Conservation (phyloP, 306 rosid species). For the Hylodesmum podocarpum region DNA sequence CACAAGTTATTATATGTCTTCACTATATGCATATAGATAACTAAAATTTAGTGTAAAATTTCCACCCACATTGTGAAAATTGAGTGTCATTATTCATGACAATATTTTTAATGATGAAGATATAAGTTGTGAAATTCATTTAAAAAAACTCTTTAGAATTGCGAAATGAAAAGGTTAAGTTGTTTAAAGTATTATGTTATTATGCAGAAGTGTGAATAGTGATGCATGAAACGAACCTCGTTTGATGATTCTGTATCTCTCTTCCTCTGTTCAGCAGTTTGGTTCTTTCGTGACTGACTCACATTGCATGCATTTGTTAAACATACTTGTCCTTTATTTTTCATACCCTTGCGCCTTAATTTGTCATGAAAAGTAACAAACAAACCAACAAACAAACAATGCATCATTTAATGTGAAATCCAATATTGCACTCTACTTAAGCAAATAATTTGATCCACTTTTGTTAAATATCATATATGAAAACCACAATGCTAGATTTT, state of each 20-base stretch:
- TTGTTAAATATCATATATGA: not conserved
- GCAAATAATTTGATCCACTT: not conserved
- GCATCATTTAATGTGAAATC: not conserved
- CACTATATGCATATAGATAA: not conserved
- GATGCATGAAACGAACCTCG: constrained; percentile 33
- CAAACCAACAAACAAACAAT: not conserved
- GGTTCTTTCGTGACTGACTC: constrained; percentile 30
- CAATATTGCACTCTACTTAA: not conserved
- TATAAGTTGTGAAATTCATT: too few relatives aligned
- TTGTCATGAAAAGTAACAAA: constrained; percentile 31
- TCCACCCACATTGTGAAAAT: too few relatives aligned
- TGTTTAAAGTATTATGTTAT: too few relatives aligned
- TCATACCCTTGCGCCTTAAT: constrained; percentile 41
- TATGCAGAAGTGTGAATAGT: not conserved
- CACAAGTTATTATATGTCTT: not conserved
- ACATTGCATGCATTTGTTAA: constrained; percentile 27
- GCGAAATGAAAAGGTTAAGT: too few relatives aligned
- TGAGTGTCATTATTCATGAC: too few relatives aligned
- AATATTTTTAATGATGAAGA: too few relatives aligned
- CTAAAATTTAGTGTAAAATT: too few relatives aligned
- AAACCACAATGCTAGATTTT: not conserved
- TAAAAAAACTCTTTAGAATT: too few relatives aligned
- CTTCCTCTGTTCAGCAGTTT: constrained; percentile 12
- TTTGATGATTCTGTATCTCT: constrained; percentile 34
- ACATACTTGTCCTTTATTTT: constrained; percentile 31